Percentiles rank a stretch among this genome's conserved stretches.
Evolutionary conservation across 331 rosid species (phyloP).

Genomic region (Phaseolus coccineus): DNA sequence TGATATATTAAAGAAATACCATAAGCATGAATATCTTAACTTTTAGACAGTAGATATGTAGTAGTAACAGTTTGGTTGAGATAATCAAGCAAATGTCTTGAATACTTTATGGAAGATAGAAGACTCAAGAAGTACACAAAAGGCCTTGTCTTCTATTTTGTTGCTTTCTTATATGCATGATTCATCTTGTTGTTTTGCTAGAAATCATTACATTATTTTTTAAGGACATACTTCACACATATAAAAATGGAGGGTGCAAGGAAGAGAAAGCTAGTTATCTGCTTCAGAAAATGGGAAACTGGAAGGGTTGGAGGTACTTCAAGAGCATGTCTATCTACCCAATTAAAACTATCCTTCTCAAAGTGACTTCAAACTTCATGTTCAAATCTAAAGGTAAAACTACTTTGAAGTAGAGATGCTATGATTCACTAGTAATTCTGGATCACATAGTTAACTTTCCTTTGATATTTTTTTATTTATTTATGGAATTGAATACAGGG

Average conservation of each 20-base stretch:
- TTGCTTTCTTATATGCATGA: constrained; percentile 58
- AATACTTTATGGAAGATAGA: constrained; percentile 23
- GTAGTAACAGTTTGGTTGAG: background rate
- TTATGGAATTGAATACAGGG: constrained; percentile 54
- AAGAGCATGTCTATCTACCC: constrained; percentile 61
- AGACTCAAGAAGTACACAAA: constrained; percentile 27
- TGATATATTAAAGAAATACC: background rate
- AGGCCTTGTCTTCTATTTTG: constrained; percentile 58
- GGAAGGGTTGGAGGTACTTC: constrained; percentile 61
- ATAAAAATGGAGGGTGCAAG: constrained; percentile 48
- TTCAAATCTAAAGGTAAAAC: constrained; percentile 64
- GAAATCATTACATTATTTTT: constrained; percentile 39
- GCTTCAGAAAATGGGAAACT: constrained; percentile 57
- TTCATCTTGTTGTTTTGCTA: constrained; percentile 53
- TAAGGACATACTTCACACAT: constrained; percentile 22
- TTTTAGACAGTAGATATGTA: background rate
- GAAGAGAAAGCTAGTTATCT: constrained; percentile 39
- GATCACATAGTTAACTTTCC: constrained; percentile 28
- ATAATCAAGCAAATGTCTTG: constrained; percentile 34
- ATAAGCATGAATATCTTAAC: background rate
- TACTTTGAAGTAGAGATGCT: constrained; percentile 19
- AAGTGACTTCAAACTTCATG: constrained; percentile 55
- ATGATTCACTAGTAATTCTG: background rate
- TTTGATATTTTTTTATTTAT: background rate
- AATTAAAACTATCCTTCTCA: constrained; percentile 55